phyloP scores from a whole-genome alignment of 306 rosid species.

The Myrica gale region DNA sequence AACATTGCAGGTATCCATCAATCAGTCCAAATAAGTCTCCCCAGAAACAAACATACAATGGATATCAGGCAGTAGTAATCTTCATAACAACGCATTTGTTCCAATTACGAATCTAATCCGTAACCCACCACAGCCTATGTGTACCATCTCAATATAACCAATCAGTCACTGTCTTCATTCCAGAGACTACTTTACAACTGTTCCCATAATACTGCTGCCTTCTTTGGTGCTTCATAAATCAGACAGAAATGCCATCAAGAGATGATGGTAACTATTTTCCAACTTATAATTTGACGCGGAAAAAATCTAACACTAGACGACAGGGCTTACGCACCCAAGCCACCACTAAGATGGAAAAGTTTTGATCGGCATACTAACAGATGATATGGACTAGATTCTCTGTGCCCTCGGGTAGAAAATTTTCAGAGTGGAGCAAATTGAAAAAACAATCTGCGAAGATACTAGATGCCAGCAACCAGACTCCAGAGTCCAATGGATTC shows the following conservation, averaged over 20 bases:
- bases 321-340: slow-evolving; percentile 23
- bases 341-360: slow-evolving; percentile 18
- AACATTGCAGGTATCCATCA: slow-evolving; percentile 23
- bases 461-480: slow-evolving; percentile 22
- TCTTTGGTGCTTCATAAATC: slow-evolving; percentile 24
- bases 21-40: slow-evolving; percentile 27
- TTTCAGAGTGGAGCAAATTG: background rate
- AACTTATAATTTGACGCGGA: slow-evolving; percentile 24
- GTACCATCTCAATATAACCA: slow-evolving; percentile 21
- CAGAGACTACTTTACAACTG: slow-evolving; percentile 25
- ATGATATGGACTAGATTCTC: background rate
- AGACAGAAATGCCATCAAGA: slow-evolving; percentile 22
- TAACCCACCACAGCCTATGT: slow-evolving; percentile 25
- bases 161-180: slow-evolving; percentile 8
- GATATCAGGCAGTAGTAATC: slow-evolving; percentile 25
- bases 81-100: slow-evolving; percentile 25
- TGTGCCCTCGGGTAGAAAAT: slow-evolving; percentile 1
- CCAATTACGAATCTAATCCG: slow-evolving; percentile 26
- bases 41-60: slow-evolving; percentile 26
- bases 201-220: slow-evolving; percentile 27
- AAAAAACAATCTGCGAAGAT: slow-evolving; percentile 23
- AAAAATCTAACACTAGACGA: slow-evolving; percentile 18
- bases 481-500: slow-evolving; percentile 24
- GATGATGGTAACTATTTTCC: slow-evolving; percentile 30
- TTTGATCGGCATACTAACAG: slow-evolving; percentile 2